A percentile compares a stretch with the other conserved stretches of the same genome.
These are phyloP conservation scores for Tricholoma terreum DNA, from an alignment of 768 basidiomycete species.

Conservation along the genomic window DNA sequence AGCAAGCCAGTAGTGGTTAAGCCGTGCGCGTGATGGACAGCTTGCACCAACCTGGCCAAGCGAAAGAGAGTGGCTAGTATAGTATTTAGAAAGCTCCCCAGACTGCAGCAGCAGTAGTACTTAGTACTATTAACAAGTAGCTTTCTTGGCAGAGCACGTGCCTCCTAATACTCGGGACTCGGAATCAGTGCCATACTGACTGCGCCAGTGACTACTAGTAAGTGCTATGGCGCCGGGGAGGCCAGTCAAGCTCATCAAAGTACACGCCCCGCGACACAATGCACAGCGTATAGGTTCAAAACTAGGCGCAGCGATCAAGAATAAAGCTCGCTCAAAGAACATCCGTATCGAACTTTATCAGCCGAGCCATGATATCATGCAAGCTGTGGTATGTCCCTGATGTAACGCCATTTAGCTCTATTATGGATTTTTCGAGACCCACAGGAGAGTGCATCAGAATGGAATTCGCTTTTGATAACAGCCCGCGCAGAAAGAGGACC, in stretches of 20 bases:
- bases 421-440: neutral
- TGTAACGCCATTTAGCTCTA: neutral
- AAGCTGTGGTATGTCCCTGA: slow-evolving; percentile 57
- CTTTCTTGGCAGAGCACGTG: too few relatives aligned
- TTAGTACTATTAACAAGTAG: too few relatives aligned
- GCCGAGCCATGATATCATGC: slow-evolving; percentile 59
- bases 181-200: too few relatives aligned
- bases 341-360: slow-evolving; percentile 58
- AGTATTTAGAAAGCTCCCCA: too few relatives aligned
- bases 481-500: slow-evolving; percentile 81
- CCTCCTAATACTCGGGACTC: neutral
- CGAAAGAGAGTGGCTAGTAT: too few relatives aligned
- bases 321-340: slow-evolving; percentile 46
- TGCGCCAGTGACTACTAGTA: too few relatives aligned
- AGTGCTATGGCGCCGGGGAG: slow-evolving; percentile 59
- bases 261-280: slow-evolving; percentile 73
- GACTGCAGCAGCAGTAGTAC: too few relatives aligned
- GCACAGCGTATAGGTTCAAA: slow-evolving; percentile 69
- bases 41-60: too few relatives aligned
- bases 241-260: slow-evolving; percentile 52
- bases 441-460: slow-evolving; percentile 77
- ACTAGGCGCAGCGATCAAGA: slow-evolving; percentile 56
- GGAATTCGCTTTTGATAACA: slow-evolving; percentile 78
- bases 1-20: neutral
- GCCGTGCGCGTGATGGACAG: neutral